Evolutionary conservation across 2,329 filamentous ascomycete species (phyloP).

Genomic region (Diaporthe sp.): DNA sequence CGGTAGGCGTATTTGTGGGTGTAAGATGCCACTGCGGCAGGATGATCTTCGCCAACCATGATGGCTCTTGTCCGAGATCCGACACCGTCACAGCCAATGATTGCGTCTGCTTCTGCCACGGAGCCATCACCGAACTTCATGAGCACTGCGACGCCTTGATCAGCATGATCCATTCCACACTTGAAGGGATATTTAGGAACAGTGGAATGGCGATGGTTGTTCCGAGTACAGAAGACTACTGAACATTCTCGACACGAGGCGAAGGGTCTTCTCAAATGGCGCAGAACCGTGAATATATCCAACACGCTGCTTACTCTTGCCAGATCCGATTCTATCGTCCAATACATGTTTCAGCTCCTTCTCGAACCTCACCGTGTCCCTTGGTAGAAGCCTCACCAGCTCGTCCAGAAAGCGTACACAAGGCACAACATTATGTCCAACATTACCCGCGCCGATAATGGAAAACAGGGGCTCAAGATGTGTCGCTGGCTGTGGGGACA

Average conservation of each 20-base stretch:
- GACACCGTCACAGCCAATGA: constrained; percentile 73
- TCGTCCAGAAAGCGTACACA: constrained; percentile 48
- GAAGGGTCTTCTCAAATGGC: not conserved
- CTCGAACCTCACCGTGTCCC: constrained; percentile 44
- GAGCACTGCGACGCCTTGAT: constrained; percentile 18
- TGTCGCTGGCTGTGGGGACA: constrained; percentile 33
- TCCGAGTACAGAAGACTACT: not conserved
- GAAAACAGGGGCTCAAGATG: constrained; percentile 43
- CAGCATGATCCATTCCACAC: not conserved
- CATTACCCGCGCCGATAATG: constrained; percentile 38
- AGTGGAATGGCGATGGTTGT: not conserved
- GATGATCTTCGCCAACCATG: constrained; percentile 61
- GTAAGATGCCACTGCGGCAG: constrained; percentile 60
- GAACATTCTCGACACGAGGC: not conserved
- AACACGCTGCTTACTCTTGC: constrained; percentile 34
- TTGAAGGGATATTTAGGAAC: not conserved
- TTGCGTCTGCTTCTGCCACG: constrained; percentile 48
- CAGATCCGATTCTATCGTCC: constrained; percentile 42
- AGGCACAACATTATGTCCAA: constrained; percentile 45
- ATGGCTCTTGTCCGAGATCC: constrained; percentile 67
- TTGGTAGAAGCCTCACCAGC: constrained; percentile 45
- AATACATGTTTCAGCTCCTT: constrained; percentile 51
- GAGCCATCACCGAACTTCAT: constrained; percentile 48
- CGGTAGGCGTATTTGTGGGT: constrained; percentile 72
- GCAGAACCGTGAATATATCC: constrained; percentile 17